A percentile compares a stretch with the other conserved stretches of the same genome.
Evolutionary conservation across 2,329 filamentous ascomycete genomes (phyloP).

Genomic region (Nothophaeocryptopus gaeumannii): DNA sequence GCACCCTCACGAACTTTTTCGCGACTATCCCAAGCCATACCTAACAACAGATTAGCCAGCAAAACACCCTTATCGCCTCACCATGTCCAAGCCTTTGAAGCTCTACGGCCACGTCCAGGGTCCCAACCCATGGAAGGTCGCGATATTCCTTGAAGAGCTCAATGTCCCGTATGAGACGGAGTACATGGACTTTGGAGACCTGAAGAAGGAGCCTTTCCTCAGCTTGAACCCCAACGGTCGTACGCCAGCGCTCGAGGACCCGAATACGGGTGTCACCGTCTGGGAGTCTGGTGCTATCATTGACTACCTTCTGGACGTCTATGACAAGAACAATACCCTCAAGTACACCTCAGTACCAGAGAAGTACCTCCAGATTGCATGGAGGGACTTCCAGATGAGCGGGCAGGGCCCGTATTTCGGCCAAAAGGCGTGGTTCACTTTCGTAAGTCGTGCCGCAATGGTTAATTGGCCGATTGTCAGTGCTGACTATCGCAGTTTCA

Average conservation of each 20-base stretch:
- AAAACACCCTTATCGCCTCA: no score
- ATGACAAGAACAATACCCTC: constrained; percentile 32
- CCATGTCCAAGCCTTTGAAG: constrained; percentile 29
- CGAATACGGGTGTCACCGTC: constrained; percentile 43
- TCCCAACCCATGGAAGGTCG: constrained; percentile 46
- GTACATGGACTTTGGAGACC: constrained; percentile 38
- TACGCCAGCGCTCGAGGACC: constrained; percentile 45
- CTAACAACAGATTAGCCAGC: no score
- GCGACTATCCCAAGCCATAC: no score
- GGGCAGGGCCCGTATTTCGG: constrained; percentile 40
- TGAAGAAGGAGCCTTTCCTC: constrained; percentile 43
- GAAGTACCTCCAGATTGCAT: constrained; percentile 30
- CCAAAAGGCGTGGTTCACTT: constrained; percentile 45
- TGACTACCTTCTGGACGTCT: constrained; percentile 32
- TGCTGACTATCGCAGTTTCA: constrained; percentile 9
- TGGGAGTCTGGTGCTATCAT: constrained; percentile 36
- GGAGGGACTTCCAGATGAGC: constrained; percentile 33
- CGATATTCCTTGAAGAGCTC: constrained; percentile 47
- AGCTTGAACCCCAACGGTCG: constrained; percentile 44
- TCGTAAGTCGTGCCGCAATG: constrained; percentile 32
- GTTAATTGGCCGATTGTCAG: neutral
- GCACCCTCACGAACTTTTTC: no score
- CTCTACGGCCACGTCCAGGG: constrained; percentile 32
- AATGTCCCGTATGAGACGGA: constrained; percentile 40
- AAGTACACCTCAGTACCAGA: constrained; percentile 25